These are phyloP conservation scores for Umbelopsis sp. DNA, from an alignment of 371 early-diverging fungal genomes.

Conservation along the genomic window DNA sequence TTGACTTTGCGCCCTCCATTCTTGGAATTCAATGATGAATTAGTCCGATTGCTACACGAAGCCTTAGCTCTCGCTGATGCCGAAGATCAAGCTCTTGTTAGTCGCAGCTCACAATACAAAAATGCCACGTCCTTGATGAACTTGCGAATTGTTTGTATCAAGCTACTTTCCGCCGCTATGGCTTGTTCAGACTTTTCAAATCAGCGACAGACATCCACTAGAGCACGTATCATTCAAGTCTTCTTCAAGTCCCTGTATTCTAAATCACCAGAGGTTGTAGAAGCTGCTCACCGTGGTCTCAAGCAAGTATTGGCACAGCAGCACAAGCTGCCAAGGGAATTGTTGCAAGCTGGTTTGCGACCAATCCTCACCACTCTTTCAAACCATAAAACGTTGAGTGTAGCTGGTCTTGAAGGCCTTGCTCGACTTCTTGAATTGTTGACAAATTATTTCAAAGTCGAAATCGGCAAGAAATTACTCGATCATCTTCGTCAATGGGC, in stretches of 20 bases:
- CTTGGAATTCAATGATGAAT: slow-evolving; percentile 90
- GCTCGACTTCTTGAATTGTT: slow-evolving; percentile 91
- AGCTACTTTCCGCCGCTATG: slow-evolving; percentile 93
- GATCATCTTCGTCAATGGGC: slow-evolving; percentile 96
- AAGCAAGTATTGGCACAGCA: slow-evolving; percentile 85
- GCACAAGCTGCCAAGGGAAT: slow-evolving; percentile 92
- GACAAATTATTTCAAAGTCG: slow-evolving; percentile 97
- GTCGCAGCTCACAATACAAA: slow-evolving; percentile 82
- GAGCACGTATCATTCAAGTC: slow-evolving; percentile 91
- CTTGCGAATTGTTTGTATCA: slow-evolving; percentile 93
- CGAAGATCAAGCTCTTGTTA: slow-evolving; percentile 94
- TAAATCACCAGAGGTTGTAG: slow-evolving; percentile 91
- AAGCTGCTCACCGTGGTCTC: slow-evolving; percentile 93
- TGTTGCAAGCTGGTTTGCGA: slow-evolving; percentile 94
- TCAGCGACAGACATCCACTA: slow-evolving; percentile 72
- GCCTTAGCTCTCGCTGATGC: slow-evolving; percentile 96
- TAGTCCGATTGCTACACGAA: slow-evolving; percentile 89
- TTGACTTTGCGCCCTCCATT: slow-evolving; percentile 90
- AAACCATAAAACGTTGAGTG: slow-evolving; percentile 91
- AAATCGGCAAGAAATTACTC: slow-evolving; percentile 96
- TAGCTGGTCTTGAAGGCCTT: slow-evolving; percentile 91
- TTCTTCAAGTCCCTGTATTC: slow-evolving; percentile 98
- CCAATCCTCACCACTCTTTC: slow-evolving; percentile 95
- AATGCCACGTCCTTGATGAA: slow-evolving; percentile 82
- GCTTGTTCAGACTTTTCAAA: slow-evolving; percentile 79